Evolutionary conservation across 495 filamentous ascomycete species (phyloP).

Genomic region (Hyaloscypha bicolor): DNA sequence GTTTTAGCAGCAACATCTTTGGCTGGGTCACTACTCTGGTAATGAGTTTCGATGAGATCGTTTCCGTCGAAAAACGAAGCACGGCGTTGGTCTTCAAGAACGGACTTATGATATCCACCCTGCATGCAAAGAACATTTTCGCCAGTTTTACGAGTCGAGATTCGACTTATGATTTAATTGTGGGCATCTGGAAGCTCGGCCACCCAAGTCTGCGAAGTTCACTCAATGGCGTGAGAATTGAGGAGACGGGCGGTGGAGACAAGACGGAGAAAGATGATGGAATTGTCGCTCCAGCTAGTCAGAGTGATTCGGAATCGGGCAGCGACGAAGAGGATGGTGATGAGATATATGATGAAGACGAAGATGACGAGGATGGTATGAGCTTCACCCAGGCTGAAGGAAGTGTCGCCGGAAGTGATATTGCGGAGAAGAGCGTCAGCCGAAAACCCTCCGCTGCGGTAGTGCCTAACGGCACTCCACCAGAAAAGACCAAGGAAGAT

Average conservation of each 20-base stretch:
- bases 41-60: constrained; percentile 97
- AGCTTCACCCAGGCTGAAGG: constrained; percentile 58
- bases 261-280: constrained; percentile 84
- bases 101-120: constrained; percentile 92
- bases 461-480: constrained; percentile 43
- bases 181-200: constrained; percentile 97
- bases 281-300: constrained; percentile 40
- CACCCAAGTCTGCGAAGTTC: constrained; percentile 89
- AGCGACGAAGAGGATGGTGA: constrained; percentile 65
- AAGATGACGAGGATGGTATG: constrained; percentile 65
- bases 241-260: constrained; percentile 77
- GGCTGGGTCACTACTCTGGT: constrained; percentile 97
- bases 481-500: constrained; percentile 60
- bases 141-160: constrained; percentile 93
- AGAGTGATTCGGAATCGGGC: constrained; percentile 57
- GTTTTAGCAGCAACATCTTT: constrained; percentile 98
- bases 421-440: constrained; percentile 54
- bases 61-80: constrained; percentile 94
- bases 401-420: constrained; percentile 64
- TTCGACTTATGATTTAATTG: constrained; percentile 93
- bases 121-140: constrained; percentile 94
- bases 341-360: constrained; percentile 76
- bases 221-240: constrained; percentile 80
- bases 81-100: constrained; percentile 97
- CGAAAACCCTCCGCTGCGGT: constrained; percentile 71